A percentile compares a stretch with the other conserved stretches of the same genome.
These are phyloP conservation scores for Mycosphaerella sp. DNA, from an alignment of 2,329 filamentous ascomycete species.

Conservation along the genomic window DNA sequence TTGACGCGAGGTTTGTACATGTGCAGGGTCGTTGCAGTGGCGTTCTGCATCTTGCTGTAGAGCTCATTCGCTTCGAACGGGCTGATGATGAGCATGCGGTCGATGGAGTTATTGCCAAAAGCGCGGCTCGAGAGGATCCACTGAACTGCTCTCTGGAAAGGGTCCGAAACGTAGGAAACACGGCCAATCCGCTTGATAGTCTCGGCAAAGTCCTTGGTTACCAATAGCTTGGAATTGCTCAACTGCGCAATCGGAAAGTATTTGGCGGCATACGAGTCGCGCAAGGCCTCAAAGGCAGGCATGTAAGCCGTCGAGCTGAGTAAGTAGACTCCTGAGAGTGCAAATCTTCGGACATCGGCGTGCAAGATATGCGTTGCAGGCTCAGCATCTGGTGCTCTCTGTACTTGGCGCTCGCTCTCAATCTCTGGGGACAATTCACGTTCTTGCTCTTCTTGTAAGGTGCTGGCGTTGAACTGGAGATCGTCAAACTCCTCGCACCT, in stretches of 20 bases:
- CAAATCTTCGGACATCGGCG: slow-evolving; percentile 39
- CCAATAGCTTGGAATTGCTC: slow-evolving; percentile 6
- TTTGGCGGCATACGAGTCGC: slow-evolving; percentile 4
- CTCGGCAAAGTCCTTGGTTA: slow-evolving; percentile 12
- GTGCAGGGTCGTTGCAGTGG: slow-evolving; percentile 34
- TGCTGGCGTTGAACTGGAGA: slow-evolving; percentile 24
- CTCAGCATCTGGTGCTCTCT: slow-evolving; percentile 41
- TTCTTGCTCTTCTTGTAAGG: slow-evolving; percentile 60
- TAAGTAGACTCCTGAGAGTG: slow-evolving; percentile 33
- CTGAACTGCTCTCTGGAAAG: slow-evolving; percentile 49
- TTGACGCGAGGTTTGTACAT: slow-evolving; percentile 48
- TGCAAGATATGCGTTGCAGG: slow-evolving; percentile 43
- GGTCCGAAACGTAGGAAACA: slow-evolving; percentile 33
- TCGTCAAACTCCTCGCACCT: slow-evolving; percentile 22
- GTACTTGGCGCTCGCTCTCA: slow-evolving; percentile 51
- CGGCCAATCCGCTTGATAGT: slow-evolving; percentile 5
- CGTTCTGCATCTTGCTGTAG: slow-evolving; percentile 36
- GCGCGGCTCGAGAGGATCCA: slow-evolving; percentile 45
- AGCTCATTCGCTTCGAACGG: slow-evolving; percentile 55
- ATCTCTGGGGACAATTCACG: slow-evolving; percentile 59
- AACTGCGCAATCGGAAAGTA: slow-evolving; percentile 3
- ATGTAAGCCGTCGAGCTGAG: slow-evolving; percentile 25
- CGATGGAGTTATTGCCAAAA: slow-evolving; percentile 5
- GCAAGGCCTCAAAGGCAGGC: slow-evolving; percentile 12
- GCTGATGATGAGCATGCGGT: slow-evolving; percentile 50